Conservation (phyloP, 2,329 filamentous ascomycete genomes). For the Trichoderma gracile region DNA sequence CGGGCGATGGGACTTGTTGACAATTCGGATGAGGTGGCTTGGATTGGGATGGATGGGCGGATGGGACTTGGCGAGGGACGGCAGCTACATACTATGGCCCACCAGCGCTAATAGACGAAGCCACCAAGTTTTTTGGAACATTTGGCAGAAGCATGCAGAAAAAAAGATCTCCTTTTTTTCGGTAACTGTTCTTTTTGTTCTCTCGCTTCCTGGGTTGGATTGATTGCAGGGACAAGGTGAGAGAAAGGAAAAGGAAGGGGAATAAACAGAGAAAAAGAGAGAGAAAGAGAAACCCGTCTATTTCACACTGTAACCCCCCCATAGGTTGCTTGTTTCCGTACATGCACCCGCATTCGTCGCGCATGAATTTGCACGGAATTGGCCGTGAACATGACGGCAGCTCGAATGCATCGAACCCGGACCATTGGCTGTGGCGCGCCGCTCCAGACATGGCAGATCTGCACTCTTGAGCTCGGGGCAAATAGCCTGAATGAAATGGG, state of each 20-base stretch:
- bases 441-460: no score
- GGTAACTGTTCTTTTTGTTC: neutral
- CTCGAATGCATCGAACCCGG: neutral
- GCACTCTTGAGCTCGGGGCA: no score
- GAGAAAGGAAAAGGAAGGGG: neutral
- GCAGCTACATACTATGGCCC: neutral
- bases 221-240: no score
- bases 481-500: no score
- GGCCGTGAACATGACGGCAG: neutral
- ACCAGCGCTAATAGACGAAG: conserved; percentile 9
- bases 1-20: conserved; percentile 9
- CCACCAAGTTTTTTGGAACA: conserved; percentile 8
- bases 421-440: neutral
- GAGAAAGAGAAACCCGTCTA: no score
- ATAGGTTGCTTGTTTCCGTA: neutral
- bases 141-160: neutral
- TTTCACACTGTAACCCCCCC: no score
- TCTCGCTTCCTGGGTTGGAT: neutral
- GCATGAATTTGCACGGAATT: neutral
- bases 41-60: neutral
- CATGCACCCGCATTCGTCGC: conserved; percentile 14
- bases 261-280: neutral
- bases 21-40: conserved; percentile 7
- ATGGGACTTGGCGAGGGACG: neutral
- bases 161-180: neutral